These are phyloP conservation scores for Jaapia argillacea DNA, from an alignment of 768 basidiomycete species.

Conservation along the genomic window DNA sequence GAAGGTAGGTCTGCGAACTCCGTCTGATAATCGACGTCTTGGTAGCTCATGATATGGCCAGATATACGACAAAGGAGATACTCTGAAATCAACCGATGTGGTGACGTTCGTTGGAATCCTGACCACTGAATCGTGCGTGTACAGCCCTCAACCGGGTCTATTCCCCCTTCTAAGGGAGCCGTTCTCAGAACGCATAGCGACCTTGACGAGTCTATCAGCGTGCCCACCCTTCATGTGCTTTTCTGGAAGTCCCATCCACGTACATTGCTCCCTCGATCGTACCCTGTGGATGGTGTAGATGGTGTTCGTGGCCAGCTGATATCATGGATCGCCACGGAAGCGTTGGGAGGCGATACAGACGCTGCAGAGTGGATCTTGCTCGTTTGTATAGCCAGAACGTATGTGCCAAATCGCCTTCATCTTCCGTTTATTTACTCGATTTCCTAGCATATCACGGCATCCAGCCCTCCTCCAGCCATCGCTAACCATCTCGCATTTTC, in stretches of 20 bases:
- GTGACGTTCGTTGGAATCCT: conserved; percentile 68
- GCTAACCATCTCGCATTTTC: conserved; percentile 54
- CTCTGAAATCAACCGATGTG: conserved; percentile 51
- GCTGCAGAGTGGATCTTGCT: conserved; percentile 74
- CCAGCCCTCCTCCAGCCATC: conserved; percentile 61
- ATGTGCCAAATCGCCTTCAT: too few relatives aligned
- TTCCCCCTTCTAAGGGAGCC: neutral
- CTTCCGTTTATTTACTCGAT: neutral
- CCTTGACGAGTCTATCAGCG: conserved; percentile 23
- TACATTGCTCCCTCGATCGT: conserved; percentile 29
- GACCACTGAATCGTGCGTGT: conserved; percentile 50
- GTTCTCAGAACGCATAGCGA: conserved; percentile 26
- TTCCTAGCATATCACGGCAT: conserved; percentile 37
- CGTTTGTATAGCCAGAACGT: conserved; percentile 53
- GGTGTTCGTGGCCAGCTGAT: conserved; percentile 44
- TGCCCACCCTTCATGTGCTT: conserved; percentile 64
- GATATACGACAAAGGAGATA: conserved; percentile 49
- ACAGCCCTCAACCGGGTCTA: neutral
- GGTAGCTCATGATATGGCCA: conserved; percentile 17
- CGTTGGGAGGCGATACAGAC: conserved; percentile 53
- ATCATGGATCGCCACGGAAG: conserved; percentile 63
- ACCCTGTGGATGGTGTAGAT: conserved; percentile 21
- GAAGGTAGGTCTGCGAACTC: conserved; percentile 34
- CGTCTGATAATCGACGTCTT: neutral
- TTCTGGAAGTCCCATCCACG: conserved; percentile 34